A percentile compares a stretch with the other conserved stretches of the same genome.
Evolutionary conservation across 345 rosid genomes (phyloP).

Genomic region (Geranium brycei): DNA sequence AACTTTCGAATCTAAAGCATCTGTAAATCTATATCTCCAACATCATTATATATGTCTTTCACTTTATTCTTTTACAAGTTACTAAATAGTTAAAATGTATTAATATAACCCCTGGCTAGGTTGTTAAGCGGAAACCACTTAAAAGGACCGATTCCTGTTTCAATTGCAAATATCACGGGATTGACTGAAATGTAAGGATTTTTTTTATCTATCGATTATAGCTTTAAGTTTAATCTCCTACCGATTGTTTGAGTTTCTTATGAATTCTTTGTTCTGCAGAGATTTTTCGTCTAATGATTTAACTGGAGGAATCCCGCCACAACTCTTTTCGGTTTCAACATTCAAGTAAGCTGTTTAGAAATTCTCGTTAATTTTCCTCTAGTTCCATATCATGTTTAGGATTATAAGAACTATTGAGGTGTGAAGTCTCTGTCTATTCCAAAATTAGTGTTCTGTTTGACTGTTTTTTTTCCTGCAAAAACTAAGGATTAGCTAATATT

Average conservation of each 20-base stretch:
- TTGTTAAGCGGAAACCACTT: constrained; percentile 11
- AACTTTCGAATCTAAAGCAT: constrained; percentile 50
- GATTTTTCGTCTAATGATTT: constrained; percentile 68
- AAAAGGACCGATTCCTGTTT: constrained; percentile 10
- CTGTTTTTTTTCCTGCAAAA: too few relatives aligned
- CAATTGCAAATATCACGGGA: constrained; percentile 4
- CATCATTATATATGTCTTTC: too few relatives aligned
- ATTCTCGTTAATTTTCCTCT: constrained; percentile 1
- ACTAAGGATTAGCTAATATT: too few relatives aligned
- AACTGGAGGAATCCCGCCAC: constrained; percentile 50
- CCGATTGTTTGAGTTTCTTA: too few relatives aligned
- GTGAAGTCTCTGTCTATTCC: too few relatives aligned
- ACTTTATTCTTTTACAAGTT: too few relatives aligned
- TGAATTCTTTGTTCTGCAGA: constrained; percentile 24
- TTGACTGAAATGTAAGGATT: constrained; percentile 9
- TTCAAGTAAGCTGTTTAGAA: constrained; percentile 48
- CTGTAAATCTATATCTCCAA: constrained; percentile 24
- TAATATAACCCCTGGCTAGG: constrained; percentile 2
- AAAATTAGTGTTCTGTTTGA: too few relatives aligned
- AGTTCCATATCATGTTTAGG: neutral
- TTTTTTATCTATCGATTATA: too few relatives aligned
- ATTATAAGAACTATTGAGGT: neutral
- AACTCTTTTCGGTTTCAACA: constrained; percentile 43
- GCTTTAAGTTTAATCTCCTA: too few relatives aligned
- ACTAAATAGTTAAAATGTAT: neutral